These are phyloP conservation scores for Podospora sp. DNA, from an alignment of 495 filamentous ascomycete species.

Conservation along the genomic window DNA sequence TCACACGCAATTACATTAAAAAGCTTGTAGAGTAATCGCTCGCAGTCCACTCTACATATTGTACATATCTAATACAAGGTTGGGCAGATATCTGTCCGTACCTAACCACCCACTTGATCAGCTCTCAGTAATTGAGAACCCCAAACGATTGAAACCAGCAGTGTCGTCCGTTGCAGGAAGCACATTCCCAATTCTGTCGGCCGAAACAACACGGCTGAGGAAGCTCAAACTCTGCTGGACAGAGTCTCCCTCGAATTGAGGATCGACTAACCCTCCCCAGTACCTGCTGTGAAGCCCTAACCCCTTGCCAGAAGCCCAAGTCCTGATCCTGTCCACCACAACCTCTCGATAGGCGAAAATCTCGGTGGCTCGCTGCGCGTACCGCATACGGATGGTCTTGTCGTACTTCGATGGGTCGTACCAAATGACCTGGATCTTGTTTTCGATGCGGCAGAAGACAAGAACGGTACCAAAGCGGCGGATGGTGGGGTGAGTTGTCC, in stretches of 20 bases:
- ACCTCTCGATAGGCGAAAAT: not conserved
- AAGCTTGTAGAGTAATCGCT: too few relatives aligned
- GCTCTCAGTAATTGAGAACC: not conserved
- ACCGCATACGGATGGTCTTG: not conserved
- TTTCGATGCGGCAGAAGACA: not conserved
- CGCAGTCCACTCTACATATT: too few relatives aligned
- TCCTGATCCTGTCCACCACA: not conserved
- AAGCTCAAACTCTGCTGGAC: not conserved
- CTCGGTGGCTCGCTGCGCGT: not conserved
- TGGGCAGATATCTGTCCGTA: not conserved
- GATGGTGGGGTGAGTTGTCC: not conserved
- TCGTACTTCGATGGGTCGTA: conserved; percentile 2
- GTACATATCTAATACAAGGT: too few relatives aligned
- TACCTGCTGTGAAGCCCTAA: not conserved
- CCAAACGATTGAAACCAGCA: not conserved
- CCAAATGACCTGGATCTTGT: conserved; percentile 9
- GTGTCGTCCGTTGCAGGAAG: not conserved
- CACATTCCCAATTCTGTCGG: not conserved
- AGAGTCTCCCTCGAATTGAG: not conserved
- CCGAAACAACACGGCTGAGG: not conserved
- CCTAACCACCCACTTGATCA: not conserved
- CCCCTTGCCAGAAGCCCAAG: not conserved
- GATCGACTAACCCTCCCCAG: not conserved
- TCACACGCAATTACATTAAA: too few relatives aligned
- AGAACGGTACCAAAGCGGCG: conserved; percentile 6